Evolutionary conservation across 2,329 filamentous ascomycete species (phyloP).

Genomic region (Diaporthe sp.): DNA sequence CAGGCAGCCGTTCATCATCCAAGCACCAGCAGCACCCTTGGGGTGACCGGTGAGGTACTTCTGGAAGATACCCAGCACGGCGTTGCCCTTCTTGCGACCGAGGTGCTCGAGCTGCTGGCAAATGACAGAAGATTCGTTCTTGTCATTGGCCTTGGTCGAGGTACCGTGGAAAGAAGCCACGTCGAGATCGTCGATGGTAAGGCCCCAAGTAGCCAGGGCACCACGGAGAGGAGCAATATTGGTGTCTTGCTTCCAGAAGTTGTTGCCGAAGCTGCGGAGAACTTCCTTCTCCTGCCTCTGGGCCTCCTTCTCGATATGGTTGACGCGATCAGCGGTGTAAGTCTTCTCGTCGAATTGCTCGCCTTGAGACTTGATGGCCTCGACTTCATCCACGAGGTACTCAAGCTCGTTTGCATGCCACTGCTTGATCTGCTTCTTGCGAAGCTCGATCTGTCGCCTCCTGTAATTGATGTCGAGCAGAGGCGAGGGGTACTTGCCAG

Average conservation of each 20-base stretch:
- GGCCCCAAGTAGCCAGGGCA: slow-evolving; percentile 95
- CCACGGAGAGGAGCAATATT: slow-evolving; percentile 95
- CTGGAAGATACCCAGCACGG: slow-evolving; percentile 96
- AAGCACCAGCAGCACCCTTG: slow-evolving; percentile 98
- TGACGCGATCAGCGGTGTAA: slow-evolving; percentile 85
- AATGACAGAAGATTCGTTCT: slow-evolving; percentile 98
- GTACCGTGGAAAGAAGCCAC: slow-evolving; percentile 99
- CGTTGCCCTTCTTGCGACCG: slow-evolving; percentile 95
- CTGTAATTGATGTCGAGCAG: slow-evolving; percentile 98
- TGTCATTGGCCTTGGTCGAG: slow-evolving; percentile 98
- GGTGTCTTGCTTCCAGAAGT: slow-evolving; percentile 97
- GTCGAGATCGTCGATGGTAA: slow-evolving; percentile 94
- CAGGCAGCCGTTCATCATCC: slow-evolving; percentile 99
- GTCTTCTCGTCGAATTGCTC: slow-evolving; percentile 82
- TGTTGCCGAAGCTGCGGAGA: slow-evolving; percentile 92
- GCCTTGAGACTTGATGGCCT: slow-evolving; percentile 87
- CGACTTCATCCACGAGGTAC: slow-evolving; percentile 91
- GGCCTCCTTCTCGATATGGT: slow-evolving; percentile 90
- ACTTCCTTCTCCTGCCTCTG: slow-evolving; percentile 92
- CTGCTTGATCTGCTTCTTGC: slow-evolving; percentile 92
- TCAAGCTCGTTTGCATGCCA: slow-evolving; percentile 97
- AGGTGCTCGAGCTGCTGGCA: slow-evolving; percentile 96
- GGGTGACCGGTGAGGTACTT: slow-evolving; percentile 99
- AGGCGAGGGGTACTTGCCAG: slow-evolving; percentile 93
- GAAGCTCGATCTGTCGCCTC: slow-evolving; percentile 91